phyloP scores from a whole-genome alignment of 2,329 filamentous ascomycete genomes.

The Atkinsonella texensis region DNA sequence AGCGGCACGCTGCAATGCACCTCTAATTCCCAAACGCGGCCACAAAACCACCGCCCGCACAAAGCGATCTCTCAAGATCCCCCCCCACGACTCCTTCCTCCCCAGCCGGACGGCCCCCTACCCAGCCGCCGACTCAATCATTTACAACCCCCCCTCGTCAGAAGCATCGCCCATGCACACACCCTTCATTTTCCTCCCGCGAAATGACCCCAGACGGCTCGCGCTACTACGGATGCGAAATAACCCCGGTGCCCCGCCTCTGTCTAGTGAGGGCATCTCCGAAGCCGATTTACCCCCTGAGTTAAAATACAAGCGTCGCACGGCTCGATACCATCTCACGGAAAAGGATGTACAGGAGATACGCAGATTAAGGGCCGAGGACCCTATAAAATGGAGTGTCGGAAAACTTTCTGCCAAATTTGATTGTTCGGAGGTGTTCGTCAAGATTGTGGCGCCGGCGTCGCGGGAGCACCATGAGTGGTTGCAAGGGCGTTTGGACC shows the following conservation, averaged over 20 bases:
- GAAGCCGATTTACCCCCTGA: constrained; percentile 21
- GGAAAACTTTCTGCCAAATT: constrained; percentile 40
- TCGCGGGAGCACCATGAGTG: constrained; percentile 33
- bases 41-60: constrained; percentile 42
- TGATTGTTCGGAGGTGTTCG: constrained; percentile 42
- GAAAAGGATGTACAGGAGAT: constrained; percentile 48
- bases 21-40: constrained; percentile 22
- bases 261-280: constrained; percentile 6
- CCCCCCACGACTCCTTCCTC: constrained; percentile 49
- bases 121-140: constrained; percentile 27
- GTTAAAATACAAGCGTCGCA: constrained; percentile 23
- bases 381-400: constrained; percentile 46
- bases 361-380: constrained; percentile 36
- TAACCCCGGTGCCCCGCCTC: constrained; percentile 14
- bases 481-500: constrained; percentile 32
- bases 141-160: constrained; percentile 46
- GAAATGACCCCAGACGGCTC: constrained; percentile 39
- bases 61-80: constrained; percentile 45
- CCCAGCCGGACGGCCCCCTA: constrained; percentile 21
- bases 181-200: constrained; percentile 54
- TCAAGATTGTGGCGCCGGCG: constrained; percentile 45
- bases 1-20: constrained; percentile 11
- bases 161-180: constrained; percentile 49
- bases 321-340: constrained; percentile 38
- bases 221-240: constrained; percentile 34